Conservation (phyloP, 768 basidiomycete genomes). For the Tulasnella calospora region DNA sequence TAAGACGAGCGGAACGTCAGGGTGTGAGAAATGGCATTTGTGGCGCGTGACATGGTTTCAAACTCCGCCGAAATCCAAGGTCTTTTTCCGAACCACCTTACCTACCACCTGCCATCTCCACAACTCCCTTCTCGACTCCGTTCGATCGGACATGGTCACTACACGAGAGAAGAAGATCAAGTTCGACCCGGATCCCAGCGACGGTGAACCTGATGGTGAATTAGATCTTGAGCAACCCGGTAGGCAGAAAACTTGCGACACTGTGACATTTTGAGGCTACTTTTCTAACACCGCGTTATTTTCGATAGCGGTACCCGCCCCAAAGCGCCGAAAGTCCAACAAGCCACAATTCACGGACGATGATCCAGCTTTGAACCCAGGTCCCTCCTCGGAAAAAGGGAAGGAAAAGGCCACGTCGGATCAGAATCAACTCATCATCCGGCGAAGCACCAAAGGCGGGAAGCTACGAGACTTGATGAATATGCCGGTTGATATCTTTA, state of each 20-base stretch:
- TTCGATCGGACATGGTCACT: neutral
- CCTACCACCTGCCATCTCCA: neutral
- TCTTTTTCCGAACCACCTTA: too few relatives aligned
- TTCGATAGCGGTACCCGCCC: neutral
- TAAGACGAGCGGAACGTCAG: too few relatives aligned
- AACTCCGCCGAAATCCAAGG: too few relatives aligned
- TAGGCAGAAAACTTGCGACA: neutral
- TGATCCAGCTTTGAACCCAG: neutral
- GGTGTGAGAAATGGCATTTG: too few relatives aligned
- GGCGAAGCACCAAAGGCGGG: neutral
- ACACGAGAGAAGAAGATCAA: neutral
- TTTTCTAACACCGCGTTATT: neutral
- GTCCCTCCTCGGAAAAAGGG: neutral
- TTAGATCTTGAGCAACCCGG: neutral
- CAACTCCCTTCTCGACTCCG: neutral
- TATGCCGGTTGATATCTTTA: slow-evolving; percentile 29
- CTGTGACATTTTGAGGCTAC: neutral
- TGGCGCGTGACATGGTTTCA: too few relatives aligned
- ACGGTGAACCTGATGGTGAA: neutral
- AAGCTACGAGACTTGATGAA: slow-evolving; percentile 27
- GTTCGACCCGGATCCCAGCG: neutral
- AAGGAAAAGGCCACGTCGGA: neutral
- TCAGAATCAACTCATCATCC: neutral
- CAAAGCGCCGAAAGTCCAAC: neutral
- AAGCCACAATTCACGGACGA: neutral